phyloP scores from a whole-genome alignment of 164 flowering plant species.

The Paratinospora sagittata region DNA sequence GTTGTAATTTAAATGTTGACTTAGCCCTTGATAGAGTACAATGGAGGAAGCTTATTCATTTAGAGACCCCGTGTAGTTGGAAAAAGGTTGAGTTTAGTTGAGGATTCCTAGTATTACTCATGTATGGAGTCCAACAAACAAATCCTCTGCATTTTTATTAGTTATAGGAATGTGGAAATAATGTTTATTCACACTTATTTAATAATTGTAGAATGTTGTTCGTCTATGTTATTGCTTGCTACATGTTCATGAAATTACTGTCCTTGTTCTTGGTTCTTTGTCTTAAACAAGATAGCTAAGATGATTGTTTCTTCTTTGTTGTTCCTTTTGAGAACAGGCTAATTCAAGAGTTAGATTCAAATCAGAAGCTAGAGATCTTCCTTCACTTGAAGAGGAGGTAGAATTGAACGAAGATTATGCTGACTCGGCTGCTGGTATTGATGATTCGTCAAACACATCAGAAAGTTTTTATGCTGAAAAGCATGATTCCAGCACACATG shows the following conservation, averaged over 20 bases:
- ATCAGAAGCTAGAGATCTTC: conserved; percentile 39
- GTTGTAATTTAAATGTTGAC: too few relatives aligned
- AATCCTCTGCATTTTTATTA: too few relatives aligned
- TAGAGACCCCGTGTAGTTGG: too few relatives aligned
- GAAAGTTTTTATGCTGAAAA: conserved; percentile 78
- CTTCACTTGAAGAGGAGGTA: conserved; percentile 53
- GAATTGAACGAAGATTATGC: conserved; percentile 52
- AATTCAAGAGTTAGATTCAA: conserved; percentile 53
- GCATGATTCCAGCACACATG: conserved; percentile 67
- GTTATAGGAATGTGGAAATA: too few relatives aligned
- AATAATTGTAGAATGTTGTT: neutral
- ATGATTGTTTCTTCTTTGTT: too few relatives aligned
- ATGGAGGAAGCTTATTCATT: too few relatives aligned
- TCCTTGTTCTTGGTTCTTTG: neutral
- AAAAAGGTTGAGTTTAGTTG: too few relatives aligned
- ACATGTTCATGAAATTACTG: neutral
- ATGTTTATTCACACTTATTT: too few relatives aligned
- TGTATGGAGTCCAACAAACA: too few relatives aligned
- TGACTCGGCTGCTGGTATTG: conserved; percentile 60
- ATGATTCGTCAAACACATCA: conserved; percentile 81
- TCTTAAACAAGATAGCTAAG: too few relatives aligned
- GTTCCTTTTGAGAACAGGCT: conserved; percentile 36
- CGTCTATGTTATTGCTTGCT: neutral
- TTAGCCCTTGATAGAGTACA: too few relatives aligned
- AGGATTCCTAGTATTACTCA: too few relatives aligned